These are phyloP conservation scores for Mycena kentingensis DNA, from an alignment of 768 basidiomycete species.

Conservation along the genomic window DNA sequence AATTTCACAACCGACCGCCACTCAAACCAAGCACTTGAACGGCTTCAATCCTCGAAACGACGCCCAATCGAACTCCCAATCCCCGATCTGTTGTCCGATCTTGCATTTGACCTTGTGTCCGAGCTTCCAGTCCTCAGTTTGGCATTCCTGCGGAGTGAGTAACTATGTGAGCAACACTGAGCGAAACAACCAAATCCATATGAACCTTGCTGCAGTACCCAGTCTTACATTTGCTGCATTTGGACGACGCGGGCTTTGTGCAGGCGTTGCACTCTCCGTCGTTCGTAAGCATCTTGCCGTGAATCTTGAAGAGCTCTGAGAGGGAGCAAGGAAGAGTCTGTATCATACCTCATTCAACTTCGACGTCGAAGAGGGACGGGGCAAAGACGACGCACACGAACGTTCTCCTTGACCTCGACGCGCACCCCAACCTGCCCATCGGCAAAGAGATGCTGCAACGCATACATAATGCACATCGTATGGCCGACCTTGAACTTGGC, in stretches of 20 bases:
- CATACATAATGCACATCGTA: constrained; percentile 35
- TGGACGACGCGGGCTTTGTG: not conserved
- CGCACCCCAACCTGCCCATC: constrained; percentile 34
- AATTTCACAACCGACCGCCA: no score
- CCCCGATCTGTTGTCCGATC: no score
- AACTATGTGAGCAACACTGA: no score
- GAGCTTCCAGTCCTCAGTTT: no score
- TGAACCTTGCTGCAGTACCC: constrained; percentile 33
- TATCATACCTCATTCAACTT: not conserved
- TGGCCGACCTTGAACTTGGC: constrained; percentile 17
- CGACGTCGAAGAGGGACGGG: not conserved
- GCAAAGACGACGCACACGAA: constrained; percentile 25
- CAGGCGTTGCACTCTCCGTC: constrained; percentile 7
- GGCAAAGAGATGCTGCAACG: constrained; percentile 26
- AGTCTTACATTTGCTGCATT: constrained; percentile 12
- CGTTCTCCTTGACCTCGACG: constrained; percentile 26
- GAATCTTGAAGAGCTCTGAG: constrained; percentile 21
- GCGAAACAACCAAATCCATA: no score
- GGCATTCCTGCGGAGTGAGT: no score
- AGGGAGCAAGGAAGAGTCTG: constrained; percentile 29
- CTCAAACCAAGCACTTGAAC: no score
- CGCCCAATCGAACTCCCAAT: no score
- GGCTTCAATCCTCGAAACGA: no score
- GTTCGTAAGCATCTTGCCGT: constrained; percentile 10
- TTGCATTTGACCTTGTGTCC: no score